Base-by-base conservation (phyloP, 441 rosid species). In the Erysimum cheiri region DNA sequence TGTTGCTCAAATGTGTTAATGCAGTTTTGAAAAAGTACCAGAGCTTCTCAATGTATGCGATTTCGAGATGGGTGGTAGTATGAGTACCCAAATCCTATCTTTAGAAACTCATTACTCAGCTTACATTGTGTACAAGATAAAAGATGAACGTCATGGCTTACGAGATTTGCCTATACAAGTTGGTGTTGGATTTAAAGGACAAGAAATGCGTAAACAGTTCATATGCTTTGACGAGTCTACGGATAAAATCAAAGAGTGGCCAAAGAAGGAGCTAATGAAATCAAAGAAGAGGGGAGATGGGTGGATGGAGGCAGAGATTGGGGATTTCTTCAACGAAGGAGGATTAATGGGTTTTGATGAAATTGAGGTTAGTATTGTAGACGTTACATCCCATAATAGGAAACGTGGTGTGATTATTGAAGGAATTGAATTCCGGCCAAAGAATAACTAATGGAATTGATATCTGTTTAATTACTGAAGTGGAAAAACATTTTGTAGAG, bases 291-390 rank as follows among this genome's bases (percentile, higher is more conserved):
- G 47, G 17, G 19, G 8, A 6, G 47, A 41, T 41, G 47, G 47
- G 47, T 41, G 47, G 47, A 41, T 41, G 17, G 47, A 41, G 47
- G 47, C 47, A 41, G 19, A 41, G 47, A 41, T 41, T 41, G 47
- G 47, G 17, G 47, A 41, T 41, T 41, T 41, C 47, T 41, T 41
- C 47, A 41, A 41, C n/a, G 47, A 41, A n/a, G 47, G 47, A 41
- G 47, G 47, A 14, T 41, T n/a, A 41, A 6, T 6, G 47, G 8
- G 47, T 41, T 5, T 5, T 6, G 47, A 41, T 41, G 47, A 41
- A n/a, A 14, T 41, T 41, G 17, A 41, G 3, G 47, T 41, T 17
- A 41, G 47, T 41, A 41, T 41, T 6, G 47, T 41, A 2, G 47
- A 41, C 47, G 8, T 41, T 41, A 14, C 47, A 1, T 4, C 3